Evolutionary conservation across 2,329 filamentous ascomycete genomes (phyloP).

Genomic region (Ophiostoma ulmi): DNA sequence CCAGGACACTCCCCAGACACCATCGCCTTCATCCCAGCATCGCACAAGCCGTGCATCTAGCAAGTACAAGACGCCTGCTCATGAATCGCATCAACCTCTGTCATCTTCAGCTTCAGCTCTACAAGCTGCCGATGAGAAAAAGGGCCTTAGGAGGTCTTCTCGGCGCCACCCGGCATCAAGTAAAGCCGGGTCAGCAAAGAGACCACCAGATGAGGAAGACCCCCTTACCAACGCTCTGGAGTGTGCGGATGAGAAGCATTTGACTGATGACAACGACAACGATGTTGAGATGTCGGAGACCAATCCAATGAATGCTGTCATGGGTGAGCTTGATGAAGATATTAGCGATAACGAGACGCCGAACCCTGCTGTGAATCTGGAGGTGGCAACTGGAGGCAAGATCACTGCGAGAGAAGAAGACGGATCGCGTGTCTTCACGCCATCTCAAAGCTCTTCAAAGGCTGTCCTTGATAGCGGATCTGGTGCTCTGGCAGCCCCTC

Average conservation of each 20-base stretch:
- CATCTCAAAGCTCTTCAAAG: conserved; percentile 44
- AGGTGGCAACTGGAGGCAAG: conserved; percentile 79
- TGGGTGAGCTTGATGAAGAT: conserved; percentile 85
- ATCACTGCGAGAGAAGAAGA: conserved; percentile 90
- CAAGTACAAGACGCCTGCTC: conserved; percentile 37
- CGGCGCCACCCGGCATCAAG: conserved; percentile 52
- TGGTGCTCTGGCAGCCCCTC: conserved; percentile 38
- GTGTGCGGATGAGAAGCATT: conserved; percentile 84
- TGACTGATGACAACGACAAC: conserved; percentile 66
- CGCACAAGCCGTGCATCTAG: conserved; percentile 42
- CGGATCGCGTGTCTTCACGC: conserved; percentile 57
- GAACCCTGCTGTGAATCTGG: conserved; percentile 88
- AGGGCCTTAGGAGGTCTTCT: conserved; percentile 55
- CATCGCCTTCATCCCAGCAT: neutral
- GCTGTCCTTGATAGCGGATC: conserved; percentile 33
- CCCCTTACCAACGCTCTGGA: conserved; percentile 66
- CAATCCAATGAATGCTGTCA: conserved; percentile 72
- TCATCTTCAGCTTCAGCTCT: conserved; percentile 41
- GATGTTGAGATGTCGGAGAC: conserved; percentile 53
- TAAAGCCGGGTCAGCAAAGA: conserved; percentile 46
- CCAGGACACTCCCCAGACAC: neutral
- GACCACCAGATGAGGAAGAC: conserved; percentile 55
- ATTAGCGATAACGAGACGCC: conserved; percentile 31
- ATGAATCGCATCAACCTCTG: conserved; percentile 32
- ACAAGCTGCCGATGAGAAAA: conserved; percentile 54